Base-by-base conservation (phyloP, 495 filamentous ascomycete genomes). In the Oleoguttula mirabilis region DNA sequence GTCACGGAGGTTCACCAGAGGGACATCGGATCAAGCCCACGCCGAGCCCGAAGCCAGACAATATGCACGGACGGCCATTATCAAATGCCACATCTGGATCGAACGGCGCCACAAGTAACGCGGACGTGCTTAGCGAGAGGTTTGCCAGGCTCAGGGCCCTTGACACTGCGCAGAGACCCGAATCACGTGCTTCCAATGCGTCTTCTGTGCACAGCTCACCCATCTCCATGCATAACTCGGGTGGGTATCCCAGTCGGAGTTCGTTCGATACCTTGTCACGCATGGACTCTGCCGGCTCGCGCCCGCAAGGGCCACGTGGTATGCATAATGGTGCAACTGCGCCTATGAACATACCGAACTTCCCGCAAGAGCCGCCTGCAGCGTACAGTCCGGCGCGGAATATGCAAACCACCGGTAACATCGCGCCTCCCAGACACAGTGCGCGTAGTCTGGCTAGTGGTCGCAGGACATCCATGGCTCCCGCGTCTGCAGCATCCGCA, bases 351-450 rank as follows among this genome's bases (percentile, higher is more conserved):
- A 67, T 95, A 52, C 88, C 88, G 17, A 77, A 40, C 35, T 19
- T 46, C 6, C 43, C 43, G n/a, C 43, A 79, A 56, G 64, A 80
- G 10, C 88, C 88, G 12, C 84, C 80, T 55, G 84, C 86, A 10
- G 78, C 88, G 8, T 95, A 95, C 51, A 88, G 79, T 52, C 88
- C 88, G 27, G 48, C 68, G 4, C 69, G 73, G 17, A 77, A 70
- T 35, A 60, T 73, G 33, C 68, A 66, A 28, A 72, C 63, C 10
- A 71, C 73, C 39, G 62, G 67, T 5, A 60, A 54, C 43, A 64
- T 68, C 10, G 59, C 74, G 41, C 72, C 72, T 0, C 75, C 75
- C 4, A 41, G 65, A 33, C 59, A 49, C 21, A 60, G 59, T 7
- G 61, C 62, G 4, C 33, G 64, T 23, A 66, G 62, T 41, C 55